Percentiles rank a stretch among this genome's conserved stretches.
These are phyloP conservation scores for Chenopodium quinoa DNA, from an alignment of 148 eudicot species.

Conservation along the genomic window DNA sequence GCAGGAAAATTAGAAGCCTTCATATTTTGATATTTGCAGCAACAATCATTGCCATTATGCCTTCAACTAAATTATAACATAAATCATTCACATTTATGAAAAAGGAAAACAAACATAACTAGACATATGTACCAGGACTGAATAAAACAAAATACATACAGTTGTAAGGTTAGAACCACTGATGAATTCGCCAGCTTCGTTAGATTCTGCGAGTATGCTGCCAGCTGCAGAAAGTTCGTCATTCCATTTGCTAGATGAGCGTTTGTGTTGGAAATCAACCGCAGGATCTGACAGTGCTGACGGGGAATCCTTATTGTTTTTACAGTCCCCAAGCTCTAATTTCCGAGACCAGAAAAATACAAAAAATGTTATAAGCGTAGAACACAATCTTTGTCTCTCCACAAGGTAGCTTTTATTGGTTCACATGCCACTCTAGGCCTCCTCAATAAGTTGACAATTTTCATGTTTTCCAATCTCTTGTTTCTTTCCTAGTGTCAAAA, in stretches of 20 bases:
- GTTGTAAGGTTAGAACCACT: constrained; percentile 46
- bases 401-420: background rate
- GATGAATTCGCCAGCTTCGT: constrained; percentile 60
- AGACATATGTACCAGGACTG: background rate
- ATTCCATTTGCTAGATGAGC: constrained; percentile 66
- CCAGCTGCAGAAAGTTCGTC: constrained; percentile 62
- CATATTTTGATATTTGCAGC: background rate
- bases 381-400: background rate
- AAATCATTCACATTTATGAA: background rate
- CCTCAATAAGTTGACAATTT: background rate
- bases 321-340: constrained; percentile 50
- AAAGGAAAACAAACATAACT: background rate
- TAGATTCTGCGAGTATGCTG: constrained; percentile 67
- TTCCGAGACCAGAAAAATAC: constrained; percentile 40
- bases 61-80: background rate
- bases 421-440: background rate
- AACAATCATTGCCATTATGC: background rate
- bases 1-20: background rate
- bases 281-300: constrained; percentile 48
- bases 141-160: constrained; percentile 35
- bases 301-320: constrained; percentile 52
- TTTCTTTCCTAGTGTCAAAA: background rate
- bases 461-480: background rate
- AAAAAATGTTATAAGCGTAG: background rate
- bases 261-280: constrained; percentile 44